Base-by-base conservation (phyloP, 768 basidiomycete species). In the Rubroboletus pulcherrimus region DNA sequence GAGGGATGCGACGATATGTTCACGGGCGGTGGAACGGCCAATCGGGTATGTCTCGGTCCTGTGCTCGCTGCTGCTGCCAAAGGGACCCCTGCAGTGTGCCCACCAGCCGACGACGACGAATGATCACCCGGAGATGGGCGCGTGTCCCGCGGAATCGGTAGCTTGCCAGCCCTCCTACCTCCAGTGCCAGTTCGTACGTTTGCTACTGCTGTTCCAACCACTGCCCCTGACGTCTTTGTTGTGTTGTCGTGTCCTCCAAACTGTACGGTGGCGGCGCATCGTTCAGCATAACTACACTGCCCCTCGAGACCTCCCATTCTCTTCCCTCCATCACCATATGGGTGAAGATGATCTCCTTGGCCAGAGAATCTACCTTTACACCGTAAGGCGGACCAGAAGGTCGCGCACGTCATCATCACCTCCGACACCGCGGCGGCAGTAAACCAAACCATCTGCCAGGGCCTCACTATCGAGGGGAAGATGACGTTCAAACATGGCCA, bases 221-320 rank as follows among this genome's bases (percentile, higher is more conserved):
- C 2, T 10, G 39, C 38, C 2, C 37, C 10, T 8, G 49, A 24
- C 7, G 34, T 17, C 33, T 53, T 35, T 37, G 50, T 7, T 30
- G 44, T 21, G n/a, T 34, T 0, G 52, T 30, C 17, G 52, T 41
- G 0, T 75, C 76, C n/a, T 64, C 82, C 55, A 86, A 78, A 15
- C 81, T 77, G 63, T 91, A 90, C 19, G 88, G 86, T 1, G 89
- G 87, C 0, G 88, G 86, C 3, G 69, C 70, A 10, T 83, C 85
- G 26, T 81, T 80, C 46, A 70, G 69, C 30, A 72, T 72, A 15
- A 74, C 73, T 2, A 17, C 38, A 1, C 29, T 15, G 8, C n/a
- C 46, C 11, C 29, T 39, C 1, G 63, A 55, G 7, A 60, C 26
- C 26, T 50, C 57, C 83, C 82, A 86, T 50, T 77, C 75, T 34